Conservation (phyloP, 2,329 filamentous ascomycete species). For the Hymenoscyphus scutula region DNA sequence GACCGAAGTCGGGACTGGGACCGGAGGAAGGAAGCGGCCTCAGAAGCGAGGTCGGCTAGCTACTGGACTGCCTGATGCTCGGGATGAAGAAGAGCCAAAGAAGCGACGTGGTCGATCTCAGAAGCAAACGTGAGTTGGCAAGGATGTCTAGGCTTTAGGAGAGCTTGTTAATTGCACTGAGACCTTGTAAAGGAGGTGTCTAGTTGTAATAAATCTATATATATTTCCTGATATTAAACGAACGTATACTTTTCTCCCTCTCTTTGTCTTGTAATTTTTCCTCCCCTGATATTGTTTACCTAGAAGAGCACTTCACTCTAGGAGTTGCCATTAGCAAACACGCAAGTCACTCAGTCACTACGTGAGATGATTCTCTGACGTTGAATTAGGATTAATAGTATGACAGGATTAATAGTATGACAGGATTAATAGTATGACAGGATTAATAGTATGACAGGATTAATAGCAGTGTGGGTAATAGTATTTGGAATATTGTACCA, state of each 20-base stretch:
- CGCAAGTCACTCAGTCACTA: neutral
- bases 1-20: neutral
- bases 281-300: neutral
- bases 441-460: too few relatives aligned
- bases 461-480: too few relatives aligned
- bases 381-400: too few relatives aligned
- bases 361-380: neutral
- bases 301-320: neutral
- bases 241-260: neutral
- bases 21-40: constrained; percentile 9
- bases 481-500: too few relatives aligned
- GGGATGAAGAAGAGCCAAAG: constrained; percentile 7
- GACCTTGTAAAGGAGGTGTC: neutral
- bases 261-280: neutral
- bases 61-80: neutral
- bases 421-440: too few relatives aligned
- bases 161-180: neutral
- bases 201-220: neutral
- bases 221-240: neutral
- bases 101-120: constrained; percentile 12
- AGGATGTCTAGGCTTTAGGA: too few relatives aligned
- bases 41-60: neutral
- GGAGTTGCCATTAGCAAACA: neutral
- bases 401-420: too few relatives aligned
- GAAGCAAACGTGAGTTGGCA: constrained; percentile 10